Percentiles rank a stretch among this genome's conserved stretches.
These are phyloP conservation scores for Clausena lansium DNA, from an alignment of 345 rosid genomes.

Conservation along the genomic window DNA sequence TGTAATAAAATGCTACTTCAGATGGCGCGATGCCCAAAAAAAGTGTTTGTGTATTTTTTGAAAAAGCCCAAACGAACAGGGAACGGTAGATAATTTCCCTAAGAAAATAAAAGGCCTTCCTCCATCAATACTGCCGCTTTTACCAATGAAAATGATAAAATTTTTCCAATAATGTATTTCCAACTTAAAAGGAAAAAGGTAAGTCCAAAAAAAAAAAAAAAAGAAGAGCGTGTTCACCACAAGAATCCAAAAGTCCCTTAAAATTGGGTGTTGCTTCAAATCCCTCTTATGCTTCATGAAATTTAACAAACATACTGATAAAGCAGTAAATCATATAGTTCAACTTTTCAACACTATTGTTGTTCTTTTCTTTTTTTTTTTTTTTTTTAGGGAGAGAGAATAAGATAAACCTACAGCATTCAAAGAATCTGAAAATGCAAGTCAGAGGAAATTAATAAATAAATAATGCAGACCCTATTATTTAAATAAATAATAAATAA, in stretches of 20 bases:
- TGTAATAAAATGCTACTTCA: no score
- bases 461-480: no score
- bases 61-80: no score
- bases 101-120: neutral
- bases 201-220: neutral
- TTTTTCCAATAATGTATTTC: neutral
- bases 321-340: neutral
- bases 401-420: slow-evolving; percentile 80
- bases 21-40: no score
- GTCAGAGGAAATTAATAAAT: no score
- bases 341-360: neutral
- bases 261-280: neutral
- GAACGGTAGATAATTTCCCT: no score
- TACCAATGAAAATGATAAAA: neutral
- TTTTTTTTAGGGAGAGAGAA: neutral
- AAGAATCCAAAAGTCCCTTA: neutral
- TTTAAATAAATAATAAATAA: no score
- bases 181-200: neutral
- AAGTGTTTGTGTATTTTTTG: no score
- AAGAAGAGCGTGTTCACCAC: neutral
- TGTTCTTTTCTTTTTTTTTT: no score
- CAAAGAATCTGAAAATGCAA: no score
- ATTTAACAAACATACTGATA: neutral
- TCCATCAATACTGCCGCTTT: neutral
- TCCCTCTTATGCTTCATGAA: neutral